phyloP scores from a whole-genome alignment of 192 early-diverging fungal species.

The Helicostylum pulchrum region DNA sequence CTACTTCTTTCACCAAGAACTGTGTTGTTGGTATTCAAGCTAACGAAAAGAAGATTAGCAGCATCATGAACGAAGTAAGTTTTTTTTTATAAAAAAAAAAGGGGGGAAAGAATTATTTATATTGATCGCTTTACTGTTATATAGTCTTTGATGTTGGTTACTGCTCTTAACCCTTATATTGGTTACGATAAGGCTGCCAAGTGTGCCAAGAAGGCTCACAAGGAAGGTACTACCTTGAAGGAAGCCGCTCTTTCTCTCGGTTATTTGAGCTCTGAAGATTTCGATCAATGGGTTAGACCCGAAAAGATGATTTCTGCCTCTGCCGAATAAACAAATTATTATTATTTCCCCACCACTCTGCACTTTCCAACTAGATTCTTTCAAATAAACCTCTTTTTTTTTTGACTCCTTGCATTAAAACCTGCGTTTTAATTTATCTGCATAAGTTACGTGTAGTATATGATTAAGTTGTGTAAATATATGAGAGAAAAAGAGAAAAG shows the following conservation, averaged over 20 bases:
- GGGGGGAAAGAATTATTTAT: neutral
- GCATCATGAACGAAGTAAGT: constrained; percentile 70
- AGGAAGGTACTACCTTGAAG: constrained; percentile 74
- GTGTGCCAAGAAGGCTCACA: constrained; percentile 68
- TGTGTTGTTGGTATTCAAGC: constrained; percentile 94
- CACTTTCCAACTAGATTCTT: too few relatives aligned
- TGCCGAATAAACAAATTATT: neutral
- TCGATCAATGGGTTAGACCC: constrained; percentile 94
- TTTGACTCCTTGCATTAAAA: neutral
- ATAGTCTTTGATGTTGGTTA: constrained; percentile 92
- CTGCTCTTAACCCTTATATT: constrained; percentile 97
- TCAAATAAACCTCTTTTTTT: constrained; percentile 1
- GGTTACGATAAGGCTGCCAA: constrained; percentile 89
- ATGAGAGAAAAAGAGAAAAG: too few relatives aligned
- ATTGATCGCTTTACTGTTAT: neutral
- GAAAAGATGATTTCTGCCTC: constrained; percentile 69
- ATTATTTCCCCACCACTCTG: neutral
- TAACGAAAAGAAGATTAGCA: constrained; percentile 87
- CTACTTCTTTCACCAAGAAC: constrained; percentile 91
- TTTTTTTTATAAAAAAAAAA: too few relatives aligned
- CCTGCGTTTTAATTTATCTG: too few relatives aligned
- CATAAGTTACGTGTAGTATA: too few relatives aligned
- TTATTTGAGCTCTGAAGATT: constrained; percentile 85
- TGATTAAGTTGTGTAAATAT: too few relatives aligned
- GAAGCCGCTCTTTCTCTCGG: constrained; percentile 89